These are phyloP conservation scores for Chondrus crispus DNA, from an alignment of 23 red algal genomes.

Conservation along the genomic window DNA sequence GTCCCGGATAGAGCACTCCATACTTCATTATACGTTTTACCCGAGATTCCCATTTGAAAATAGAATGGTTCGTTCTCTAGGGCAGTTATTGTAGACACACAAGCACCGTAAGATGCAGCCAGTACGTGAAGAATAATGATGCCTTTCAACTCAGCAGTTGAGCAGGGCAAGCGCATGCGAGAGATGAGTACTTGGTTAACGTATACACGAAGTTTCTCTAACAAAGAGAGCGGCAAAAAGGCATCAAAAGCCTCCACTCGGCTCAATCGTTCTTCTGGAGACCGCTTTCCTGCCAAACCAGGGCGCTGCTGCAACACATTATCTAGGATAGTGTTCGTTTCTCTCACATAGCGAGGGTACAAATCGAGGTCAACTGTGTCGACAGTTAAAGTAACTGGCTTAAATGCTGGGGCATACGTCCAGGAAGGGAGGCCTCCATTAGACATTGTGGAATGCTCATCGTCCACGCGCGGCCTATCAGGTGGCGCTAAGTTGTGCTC, in stretches of 20 bases:
- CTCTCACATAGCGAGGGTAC: background rate
- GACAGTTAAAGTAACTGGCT: background rate
- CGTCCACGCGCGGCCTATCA: too few relatives aligned
- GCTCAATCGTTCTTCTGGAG: background rate
- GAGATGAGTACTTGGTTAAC: background rate
- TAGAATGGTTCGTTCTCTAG: background rate
- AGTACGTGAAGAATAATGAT: background rate
- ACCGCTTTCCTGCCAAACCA: background rate
- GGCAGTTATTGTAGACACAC: background rate
- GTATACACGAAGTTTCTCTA: constrained; percentile 2
- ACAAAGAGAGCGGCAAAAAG: constrained; percentile 3
- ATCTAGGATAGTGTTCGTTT: background rate
- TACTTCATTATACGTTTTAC: background rate
- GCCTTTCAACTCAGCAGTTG: background rate
- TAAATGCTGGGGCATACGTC: background rate
- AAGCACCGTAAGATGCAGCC: background rate
- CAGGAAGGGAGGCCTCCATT: background rate
- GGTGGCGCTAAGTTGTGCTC: too few relatives aligned
- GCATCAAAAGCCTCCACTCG: background rate
- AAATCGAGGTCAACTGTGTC: background rate
- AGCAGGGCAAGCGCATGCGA: background rate
- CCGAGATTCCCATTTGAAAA: background rate
- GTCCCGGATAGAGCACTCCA: background rate
- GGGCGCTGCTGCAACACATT: background rate
- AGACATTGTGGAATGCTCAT: too few relatives aligned